These are phyloP conservation scores for Scleroderma citrinum DNA, from an alignment of 768 basidiomycete species.

Conservation along the genomic window DNA sequence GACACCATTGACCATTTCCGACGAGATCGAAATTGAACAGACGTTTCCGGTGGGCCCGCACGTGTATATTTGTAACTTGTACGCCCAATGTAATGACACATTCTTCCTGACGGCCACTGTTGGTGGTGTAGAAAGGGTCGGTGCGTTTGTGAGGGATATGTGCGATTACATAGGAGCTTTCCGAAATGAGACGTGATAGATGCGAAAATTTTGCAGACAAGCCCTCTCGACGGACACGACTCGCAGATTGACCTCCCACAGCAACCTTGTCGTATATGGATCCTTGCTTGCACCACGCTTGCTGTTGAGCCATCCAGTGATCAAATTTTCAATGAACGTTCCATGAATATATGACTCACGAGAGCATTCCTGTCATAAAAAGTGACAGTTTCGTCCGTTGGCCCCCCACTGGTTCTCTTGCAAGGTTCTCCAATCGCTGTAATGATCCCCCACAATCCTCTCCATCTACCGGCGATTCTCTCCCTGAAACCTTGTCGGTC, in stretches of 20 bases:
- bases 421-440: slow-evolving; percentile 2
- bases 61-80: too few species aligned
- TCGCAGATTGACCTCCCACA: slow-evolving; percentile 23
- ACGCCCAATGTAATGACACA: too few species aligned
- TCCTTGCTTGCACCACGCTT: slow-evolving; percentile 1
- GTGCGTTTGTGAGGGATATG: slow-evolving; percentile 1
- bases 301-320: slow-evolving; percentile 6
- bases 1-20: neutral
- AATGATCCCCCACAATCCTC: slow-evolving; percentile 36
- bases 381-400: neutral
- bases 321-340: neutral
- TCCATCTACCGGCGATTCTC: slow-evolving; percentile 23
- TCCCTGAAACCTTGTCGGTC: slow-evolving; percentile 30
- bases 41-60: neutral
- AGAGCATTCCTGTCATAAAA: slow-evolving; percentile 12
- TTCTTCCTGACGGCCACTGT: too few species aligned
- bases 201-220: neutral
- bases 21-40: neutral
- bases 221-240: slow-evolving; percentile 5
- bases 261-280: neutral
- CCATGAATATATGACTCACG: slow-evolving; percentile 4
- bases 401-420: neutral
- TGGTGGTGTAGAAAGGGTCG: too few species aligned
- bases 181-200: neutral
- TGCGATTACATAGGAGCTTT: slow-evolving; percentile 3